These are phyloP conservation scores for Naegleria lovaniensis DNA, from an alignment of 208 protist species.

Conservation along the genomic window DNA sequence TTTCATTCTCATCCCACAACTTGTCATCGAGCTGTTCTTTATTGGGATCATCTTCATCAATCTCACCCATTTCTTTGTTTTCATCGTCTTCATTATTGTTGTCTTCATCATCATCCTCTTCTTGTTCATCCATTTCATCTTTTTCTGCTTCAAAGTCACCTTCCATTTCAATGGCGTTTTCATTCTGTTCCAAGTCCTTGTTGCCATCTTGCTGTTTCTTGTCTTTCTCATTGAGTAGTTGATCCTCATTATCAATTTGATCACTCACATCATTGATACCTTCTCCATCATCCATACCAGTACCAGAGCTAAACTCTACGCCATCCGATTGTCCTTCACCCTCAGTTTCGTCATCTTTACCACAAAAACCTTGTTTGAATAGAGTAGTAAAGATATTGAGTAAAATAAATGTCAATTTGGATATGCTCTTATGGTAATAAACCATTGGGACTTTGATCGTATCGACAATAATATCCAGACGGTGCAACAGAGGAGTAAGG, in stretches of 20 bases:
- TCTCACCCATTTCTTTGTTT: slow-evolving; percentile 38
- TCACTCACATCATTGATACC: slow-evolving; percentile 96
- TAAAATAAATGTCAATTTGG: slow-evolving; percentile 66
- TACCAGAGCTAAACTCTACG: slow-evolving; percentile 69
- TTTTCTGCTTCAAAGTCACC: slow-evolving; percentile 71
- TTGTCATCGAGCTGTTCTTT: slow-evolving; percentile 32
- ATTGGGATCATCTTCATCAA: slow-evolving; percentile 37
- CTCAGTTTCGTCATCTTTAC: slow-evolving; percentile 57
- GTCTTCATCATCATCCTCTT: slow-evolving; percentile 63
- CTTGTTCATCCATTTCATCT: slow-evolving; percentile 68
- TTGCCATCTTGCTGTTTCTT: slow-evolving; percentile 34
- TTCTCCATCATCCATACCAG: slow-evolving; percentile 97
- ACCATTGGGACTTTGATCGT: neutral
- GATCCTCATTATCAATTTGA: slow-evolving; percentile 93
- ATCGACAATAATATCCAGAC: neutral
- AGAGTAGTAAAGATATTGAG: slow-evolving; percentile 74
- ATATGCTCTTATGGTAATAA: slow-evolving; percentile 50
- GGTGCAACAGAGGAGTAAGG: neutral
- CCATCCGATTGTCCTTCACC: slow-evolving; percentile 52
- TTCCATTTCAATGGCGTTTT: slow-evolving; percentile 54
- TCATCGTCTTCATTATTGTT: slow-evolving; percentile 55
- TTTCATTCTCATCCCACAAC: slow-evolving; percentile 40
- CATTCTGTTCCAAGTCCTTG: slow-evolving; percentile 37
- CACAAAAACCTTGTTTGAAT: slow-evolving; percentile 88
- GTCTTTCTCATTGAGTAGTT: slow-evolving; percentile 81